A percentile compares a stretch with the other conserved stretches of the same genome.
These are phyloP conservation scores for Fraxinus anomala DNA, from an alignment of 257 asterid genomes.

Conservation along the genomic window DNA sequence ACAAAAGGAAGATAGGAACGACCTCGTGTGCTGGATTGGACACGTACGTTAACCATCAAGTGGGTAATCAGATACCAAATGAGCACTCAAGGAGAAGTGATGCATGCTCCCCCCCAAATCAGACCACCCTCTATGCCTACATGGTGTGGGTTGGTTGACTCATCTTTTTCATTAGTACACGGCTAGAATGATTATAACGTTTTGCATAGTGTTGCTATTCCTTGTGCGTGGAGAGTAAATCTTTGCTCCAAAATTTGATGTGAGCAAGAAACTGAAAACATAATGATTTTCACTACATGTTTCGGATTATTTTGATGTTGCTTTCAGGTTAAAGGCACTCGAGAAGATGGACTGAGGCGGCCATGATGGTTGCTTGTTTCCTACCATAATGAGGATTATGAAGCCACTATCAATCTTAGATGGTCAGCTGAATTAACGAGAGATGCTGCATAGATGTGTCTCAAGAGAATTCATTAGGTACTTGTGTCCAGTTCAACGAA, in stretches of 20 bases:
- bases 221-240: background rate
- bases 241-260: background rate
- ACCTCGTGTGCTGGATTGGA: slow-evolving; percentile 58
- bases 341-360: slow-evolving; percentile 24
- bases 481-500: background rate
- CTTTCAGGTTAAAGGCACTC: slow-evolving; percentile 41
- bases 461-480: background rate
- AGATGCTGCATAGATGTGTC: slow-evolving; percentile 15
- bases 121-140: slow-evolving; percentile 52
- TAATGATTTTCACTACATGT: no score
- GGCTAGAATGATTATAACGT: background rate
- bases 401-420: slow-evolving; percentile 27
- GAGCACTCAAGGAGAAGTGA: slow-evolving; percentile 45
- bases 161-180: background rate
- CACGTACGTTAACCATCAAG: slow-evolving; percentile 49
- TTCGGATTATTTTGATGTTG: background rate
- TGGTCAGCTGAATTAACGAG: slow-evolving; percentile 20
- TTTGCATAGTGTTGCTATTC: background rate
- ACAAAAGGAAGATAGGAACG: slow-evolving; percentile 75
- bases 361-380: slow-evolving; percentile 33
- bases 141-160: slow-evolving; percentile 56
- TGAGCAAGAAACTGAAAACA: no score
- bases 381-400: slow-evolving; percentile 29
- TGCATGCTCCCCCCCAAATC: slow-evolving; percentile 48
- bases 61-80: slow-evolving; percentile 38